phyloP scores from a whole-genome alignment of 768 basidiomycete genomes.

The Hypholoma fasciculare region DNA sequence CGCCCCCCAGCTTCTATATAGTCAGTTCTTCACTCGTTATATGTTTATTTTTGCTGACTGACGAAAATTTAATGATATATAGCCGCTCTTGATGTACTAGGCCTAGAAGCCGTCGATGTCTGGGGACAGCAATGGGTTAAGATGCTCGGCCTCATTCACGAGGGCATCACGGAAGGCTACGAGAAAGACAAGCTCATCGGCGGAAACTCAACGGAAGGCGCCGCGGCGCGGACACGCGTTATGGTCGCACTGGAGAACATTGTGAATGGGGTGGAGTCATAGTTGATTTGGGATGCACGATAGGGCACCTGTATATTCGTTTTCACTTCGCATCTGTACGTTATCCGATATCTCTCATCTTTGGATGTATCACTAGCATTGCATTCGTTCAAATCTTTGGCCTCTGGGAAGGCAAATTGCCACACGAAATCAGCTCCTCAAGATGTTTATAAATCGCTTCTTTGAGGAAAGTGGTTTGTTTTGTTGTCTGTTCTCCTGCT shows the following conservation, averaged over 20 bases:
- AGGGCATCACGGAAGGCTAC: slow-evolving; percentile 58
- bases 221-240: slow-evolving; percentile 62
- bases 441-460: no score
- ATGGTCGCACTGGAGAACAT: slow-evolving; percentile 69
- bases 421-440: no score
- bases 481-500: no score
- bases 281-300: no score
- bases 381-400: not conserved
- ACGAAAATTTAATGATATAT: slow-evolving; percentile 2
- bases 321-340: not conserved
- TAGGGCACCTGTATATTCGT: not conserved
- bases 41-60: slow-evolving; percentile 1
- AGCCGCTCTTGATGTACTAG: slow-evolving; percentile 77
- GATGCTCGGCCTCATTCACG: slow-evolving; percentile 63
- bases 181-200: slow-evolving; percentile 52
- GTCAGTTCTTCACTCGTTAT: slow-evolving; percentile 38
- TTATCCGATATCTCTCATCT: not conserved
- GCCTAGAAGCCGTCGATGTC: slow-evolving; percentile 53
- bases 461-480: no score
- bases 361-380: not conserved
- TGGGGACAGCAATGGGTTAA: slow-evolving; percentile 86
- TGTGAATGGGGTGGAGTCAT: slow-evolving; percentile 27
- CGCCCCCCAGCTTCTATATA: slow-evolving; percentile 67
- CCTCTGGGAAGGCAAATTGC: not conserved
- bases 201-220: slow-evolving; percentile 59